Percentiles rank a stretch among this genome's conserved stretches.
These are phyloP conservation scores for Thermomucor indicae-seudaticae DNA, from an alignment of 371 early-diverging fungal genomes.

Conservation along the genomic window DNA sequence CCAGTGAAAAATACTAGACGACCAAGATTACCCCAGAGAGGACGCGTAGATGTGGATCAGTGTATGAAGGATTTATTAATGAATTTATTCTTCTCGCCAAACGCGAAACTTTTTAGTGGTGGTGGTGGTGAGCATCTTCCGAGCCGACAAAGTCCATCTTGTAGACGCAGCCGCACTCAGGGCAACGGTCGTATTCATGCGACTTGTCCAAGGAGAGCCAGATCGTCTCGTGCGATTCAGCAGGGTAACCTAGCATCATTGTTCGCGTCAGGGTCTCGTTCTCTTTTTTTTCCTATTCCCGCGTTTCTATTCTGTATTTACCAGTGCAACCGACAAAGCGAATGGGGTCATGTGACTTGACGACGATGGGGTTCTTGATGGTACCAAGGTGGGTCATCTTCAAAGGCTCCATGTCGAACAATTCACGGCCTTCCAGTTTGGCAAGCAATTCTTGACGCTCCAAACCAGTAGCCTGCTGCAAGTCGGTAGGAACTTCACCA, in stretches of 20 bases:
- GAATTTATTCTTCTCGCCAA: too few species aligned
- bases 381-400: conserved; percentile 78
- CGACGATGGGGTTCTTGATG: conserved; percentile 79
- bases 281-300: not conserved
- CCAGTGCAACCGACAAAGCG: conserved; percentile 94
- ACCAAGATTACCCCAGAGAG: too few species aligned
- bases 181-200: conserved; percentile 90
- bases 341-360: conserved; percentile 78
- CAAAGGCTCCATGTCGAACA: conserved; percentile 87
- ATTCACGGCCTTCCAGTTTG: conserved; percentile 81
- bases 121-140: conserved; percentile 45
- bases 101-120: too few species aligned
- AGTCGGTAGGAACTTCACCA: conserved; percentile 81
- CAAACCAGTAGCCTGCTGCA: conserved; percentile 89
- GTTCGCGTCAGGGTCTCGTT: not conserved
- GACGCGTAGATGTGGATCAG: too few species aligned
- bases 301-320: conserved; percentile 29
- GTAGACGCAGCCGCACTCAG: conserved; percentile 90
- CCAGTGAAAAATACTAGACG: too few species aligned
- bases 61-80: too few species aligned
- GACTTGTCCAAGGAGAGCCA: conserved; percentile 77
- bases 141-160: conserved; percentile 56
- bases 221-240: conserved; percentile 82
- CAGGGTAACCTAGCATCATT: conserved; percentile 68
- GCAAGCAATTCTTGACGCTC: conserved; percentile 89